A percentile compares a stretch with the other conserved stretches of the same genome.
phyloP scores from a whole-genome alignment of 768 basidiomycete genomes.

The Tulasnella sp. region DNA sequence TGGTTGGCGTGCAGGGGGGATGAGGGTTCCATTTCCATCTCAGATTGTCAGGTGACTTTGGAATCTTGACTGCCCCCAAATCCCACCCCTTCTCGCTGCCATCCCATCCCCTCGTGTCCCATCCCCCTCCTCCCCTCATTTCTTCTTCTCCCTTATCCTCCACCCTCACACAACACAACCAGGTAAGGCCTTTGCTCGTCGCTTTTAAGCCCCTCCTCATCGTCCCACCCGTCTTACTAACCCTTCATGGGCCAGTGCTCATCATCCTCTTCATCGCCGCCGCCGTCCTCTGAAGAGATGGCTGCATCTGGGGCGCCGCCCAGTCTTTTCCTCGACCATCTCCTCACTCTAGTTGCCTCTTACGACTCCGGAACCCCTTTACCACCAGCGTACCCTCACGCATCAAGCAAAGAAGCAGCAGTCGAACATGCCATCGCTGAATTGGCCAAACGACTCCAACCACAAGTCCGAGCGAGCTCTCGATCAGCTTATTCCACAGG shows the following conservation, averaged over 20 bases:
- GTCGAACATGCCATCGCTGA: conserved; percentile 41
- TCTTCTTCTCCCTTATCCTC: neutral
- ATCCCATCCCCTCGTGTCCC: neutral
- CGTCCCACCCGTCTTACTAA: neutral
- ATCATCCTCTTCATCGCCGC: neutral
- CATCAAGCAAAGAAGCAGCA: conserved; percentile 46
- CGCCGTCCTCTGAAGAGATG: neutral
- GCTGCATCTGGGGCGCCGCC: neutral
- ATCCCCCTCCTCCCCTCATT: neutral
- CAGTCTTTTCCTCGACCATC: conserved; percentile 37
- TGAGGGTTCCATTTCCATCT: neutral
- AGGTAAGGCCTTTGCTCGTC: neutral
- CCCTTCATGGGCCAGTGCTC: neutral
- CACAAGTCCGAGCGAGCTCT: conserved; percentile 31
- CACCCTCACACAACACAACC: neutral
- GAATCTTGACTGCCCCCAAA: neutral
- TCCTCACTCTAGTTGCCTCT: conserved; percentile 45
- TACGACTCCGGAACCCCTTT: conserved; percentile 37
- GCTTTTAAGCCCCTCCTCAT: neutral
- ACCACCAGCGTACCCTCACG: conserved; percentile 20
- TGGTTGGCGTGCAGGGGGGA: neutral
- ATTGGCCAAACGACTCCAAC: conserved; percentile 43
- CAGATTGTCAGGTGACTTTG: neutral
- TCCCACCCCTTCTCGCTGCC: neutral
- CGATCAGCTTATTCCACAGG: neutral